Percentiles rank a stretch among this genome's conserved stretches.
Evolutionary conservation across 805 yeast genomes (phyloP).

Genomic region (Metschnikowia santaceciliae): DNA sequence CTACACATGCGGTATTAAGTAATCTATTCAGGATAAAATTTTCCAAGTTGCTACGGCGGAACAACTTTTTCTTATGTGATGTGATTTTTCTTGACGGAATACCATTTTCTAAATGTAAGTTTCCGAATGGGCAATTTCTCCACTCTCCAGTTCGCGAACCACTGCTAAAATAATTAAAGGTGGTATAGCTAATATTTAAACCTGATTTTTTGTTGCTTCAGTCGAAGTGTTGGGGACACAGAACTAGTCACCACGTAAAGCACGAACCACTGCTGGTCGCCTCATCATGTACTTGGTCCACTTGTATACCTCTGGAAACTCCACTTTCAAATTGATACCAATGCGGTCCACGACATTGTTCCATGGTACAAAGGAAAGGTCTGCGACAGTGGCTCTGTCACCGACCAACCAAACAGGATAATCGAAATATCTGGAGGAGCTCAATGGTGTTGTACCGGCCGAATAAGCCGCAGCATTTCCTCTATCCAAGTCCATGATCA

Average conservation of each 20-base stretch:
- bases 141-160: background rate
- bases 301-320: slow-evolving; percentile 91
- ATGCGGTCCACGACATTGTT: slow-evolving; percentile 91
- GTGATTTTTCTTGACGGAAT: background rate
- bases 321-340: slow-evolving; percentile 81
- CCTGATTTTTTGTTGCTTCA: background rate
- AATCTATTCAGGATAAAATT: background rate
- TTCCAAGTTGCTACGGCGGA: background rate
- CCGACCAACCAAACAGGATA: slow-evolving; percentile 96
- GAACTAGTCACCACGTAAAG: slow-evolving; percentile 63
- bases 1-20: background rate
- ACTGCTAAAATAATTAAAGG: background rate
- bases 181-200: background rate
- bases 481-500: slow-evolving; percentile 82
- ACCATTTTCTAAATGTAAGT: background rate
- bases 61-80: background rate
- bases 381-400: slow-evolving; percentile 77
- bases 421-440: slow-evolving; percentile 82
- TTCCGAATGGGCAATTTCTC: background rate
- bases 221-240: background rate
- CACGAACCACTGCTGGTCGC: slow-evolving; percentile 86
- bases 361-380: slow-evolving; percentile 93
- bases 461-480: slow-evolving; percentile 86
- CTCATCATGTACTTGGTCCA: slow-evolving; percentile 97
- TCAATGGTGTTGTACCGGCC: slow-evolving; percentile 82